Evolutionary conservation across 192 early-diverging fungal species (phyloP), one percentile per base, ranked within the genome.

Genomic region (Umbelopsis sp.): DNA sequence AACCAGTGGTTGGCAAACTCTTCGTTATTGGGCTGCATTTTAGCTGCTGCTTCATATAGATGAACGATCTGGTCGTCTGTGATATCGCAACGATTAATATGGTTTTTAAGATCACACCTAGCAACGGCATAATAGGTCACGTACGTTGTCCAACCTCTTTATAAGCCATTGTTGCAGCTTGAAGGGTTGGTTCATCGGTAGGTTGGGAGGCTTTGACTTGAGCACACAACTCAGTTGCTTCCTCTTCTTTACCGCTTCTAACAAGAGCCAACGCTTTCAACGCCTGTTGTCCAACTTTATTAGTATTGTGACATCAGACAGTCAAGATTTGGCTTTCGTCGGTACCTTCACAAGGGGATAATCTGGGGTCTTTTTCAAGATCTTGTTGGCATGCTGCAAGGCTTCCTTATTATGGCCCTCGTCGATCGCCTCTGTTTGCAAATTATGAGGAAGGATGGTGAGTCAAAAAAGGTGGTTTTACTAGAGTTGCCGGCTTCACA

Each of bases 1-100:
- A 93, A 96, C 85, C 88, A 87, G 64, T 94, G 90, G 49, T 81
- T 87, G 11, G 82, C 87, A 35, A 92, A 76, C 53, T 91, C 88
- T 71, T 94, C 91, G 64, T 92, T 90, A 21, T 83, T 79, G 15
- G 93, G 90, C 44, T 81, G 73, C 9, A 69, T 46, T 46, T 77
- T 80, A 23, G 81, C 85, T 6, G 92, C 93, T 15, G 79, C 86
- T 48, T 86, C 86, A 71, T 96, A 96, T 3, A 95, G 69, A 25
- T 87, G 85, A 41, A 88, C 84, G 49, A 96, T 87, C 20, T 89
- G 86, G 10, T 90, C 80, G 50, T 81, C 88, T 93, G 70, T 30
- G 37, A 44, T 27, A 5, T 3, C 41, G 66, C 20, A 41, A 66
- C 1, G 11, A 9, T 48, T n/a, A 13, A 10, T 46, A 48, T 10